These are phyloP conservation scores for Kodamaea hsintzibuensis DNA, from an alignment of 805 yeast genomes.

Conservation along the genomic window DNA sequence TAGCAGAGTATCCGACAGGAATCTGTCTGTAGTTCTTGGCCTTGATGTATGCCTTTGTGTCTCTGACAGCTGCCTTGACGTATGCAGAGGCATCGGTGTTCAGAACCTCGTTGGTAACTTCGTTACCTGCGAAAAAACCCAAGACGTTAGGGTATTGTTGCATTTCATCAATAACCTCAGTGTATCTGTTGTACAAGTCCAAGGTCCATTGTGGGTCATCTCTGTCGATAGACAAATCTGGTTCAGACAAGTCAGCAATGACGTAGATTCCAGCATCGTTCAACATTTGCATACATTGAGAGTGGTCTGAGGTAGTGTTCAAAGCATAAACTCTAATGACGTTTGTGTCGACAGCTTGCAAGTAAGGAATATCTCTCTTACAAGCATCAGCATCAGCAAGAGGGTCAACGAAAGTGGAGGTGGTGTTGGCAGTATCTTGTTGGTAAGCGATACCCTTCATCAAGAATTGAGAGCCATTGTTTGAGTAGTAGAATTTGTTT, in stretches of 20 bases:
- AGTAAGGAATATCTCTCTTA: constrained; percentile 72
- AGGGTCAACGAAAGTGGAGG: constrained; percentile 63
- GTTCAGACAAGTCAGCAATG: constrained; percentile 82
- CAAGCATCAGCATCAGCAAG: constrained; percentile 63
- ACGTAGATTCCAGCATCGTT: constrained; percentile 89
- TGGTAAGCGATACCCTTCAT: constrained; percentile 82
- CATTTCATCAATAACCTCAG: constrained; percentile 66
- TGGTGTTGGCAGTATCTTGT: constrained; percentile 56
- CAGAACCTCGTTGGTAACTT: constrained; percentile 65
- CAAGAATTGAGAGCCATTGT: constrained; percentile 78
- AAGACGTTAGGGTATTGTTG: constrained; percentile 68
- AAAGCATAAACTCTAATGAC: constrained; percentile 77
- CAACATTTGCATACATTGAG: constrained; percentile 64
- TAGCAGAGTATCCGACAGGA: constrained; percentile 83
- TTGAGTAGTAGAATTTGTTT: constrained; percentile 73
- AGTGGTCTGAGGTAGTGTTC: constrained; percentile 62
- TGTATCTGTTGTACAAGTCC: constrained; percentile 65
- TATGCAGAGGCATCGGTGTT: constrained; percentile 78
- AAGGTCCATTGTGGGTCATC: constrained; percentile 62
- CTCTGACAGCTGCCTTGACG: constrained; percentile 83
- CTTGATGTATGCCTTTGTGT: constrained; percentile 66
- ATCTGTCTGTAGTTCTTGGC: constrained; percentile 61
- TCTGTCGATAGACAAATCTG: constrained; percentile 63
- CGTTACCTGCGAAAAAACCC: constrained; percentile 87
- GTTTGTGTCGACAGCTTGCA: constrained; percentile 62